These are phyloP conservation scores for Hanseniaspora clermontiae DNA, from an alignment of 805 yeast species.

Conservation along the genomic window DNA sequence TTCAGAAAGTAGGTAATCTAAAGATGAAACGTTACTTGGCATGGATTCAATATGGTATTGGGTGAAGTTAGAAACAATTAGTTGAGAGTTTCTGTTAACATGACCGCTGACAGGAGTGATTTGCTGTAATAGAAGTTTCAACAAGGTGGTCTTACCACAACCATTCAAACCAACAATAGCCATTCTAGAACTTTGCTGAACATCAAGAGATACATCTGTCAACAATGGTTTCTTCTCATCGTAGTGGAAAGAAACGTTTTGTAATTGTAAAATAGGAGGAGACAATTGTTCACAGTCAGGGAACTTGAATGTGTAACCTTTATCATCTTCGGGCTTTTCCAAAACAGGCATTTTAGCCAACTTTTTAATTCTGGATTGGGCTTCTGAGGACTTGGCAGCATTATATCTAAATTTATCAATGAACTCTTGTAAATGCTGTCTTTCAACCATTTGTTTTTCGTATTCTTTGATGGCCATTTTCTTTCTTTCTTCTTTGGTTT, in stretches of 20 bases:
- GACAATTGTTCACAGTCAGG: conserved; percentile 90
- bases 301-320: conserved; percentile 69
- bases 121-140: conserved; percentile 73
- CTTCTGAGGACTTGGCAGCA: conserved; percentile 95
- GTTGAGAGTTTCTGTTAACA: conserved; percentile 66
- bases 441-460: conserved; percentile 91
- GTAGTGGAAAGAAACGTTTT: conserved; percentile 80
- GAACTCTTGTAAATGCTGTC: conserved; percentile 85
- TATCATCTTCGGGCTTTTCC: conserved; percentile 91
- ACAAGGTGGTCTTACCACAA: conserved; percentile 93
- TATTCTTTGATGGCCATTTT: conserved; percentile 89
- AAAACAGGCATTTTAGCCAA: conserved; percentile 85
- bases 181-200: conserved; percentile 86
- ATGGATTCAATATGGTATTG: conserved; percentile 98
- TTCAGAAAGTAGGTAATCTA: conserved; percentile 80
- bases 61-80: conserved; percentile 92
- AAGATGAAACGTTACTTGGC: conserved; percentile 78
- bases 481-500: conserved; percentile 88
- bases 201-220: conserved; percentile 70
- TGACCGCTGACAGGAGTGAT: conserved; percentile 64
- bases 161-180: conserved; percentile 99
- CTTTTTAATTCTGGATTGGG: conserved; percentile 94
- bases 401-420: conserved; percentile 94
- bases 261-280: conserved; percentile 85
- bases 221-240: conserved; percentile 50